Percentiles rank a stretch among this genome's conserved stretches.
Evolutionary conservation across 2,329 filamentous ascomycete genomes (phyloP).

Genomic region (Talaromyces sp.): DNA sequence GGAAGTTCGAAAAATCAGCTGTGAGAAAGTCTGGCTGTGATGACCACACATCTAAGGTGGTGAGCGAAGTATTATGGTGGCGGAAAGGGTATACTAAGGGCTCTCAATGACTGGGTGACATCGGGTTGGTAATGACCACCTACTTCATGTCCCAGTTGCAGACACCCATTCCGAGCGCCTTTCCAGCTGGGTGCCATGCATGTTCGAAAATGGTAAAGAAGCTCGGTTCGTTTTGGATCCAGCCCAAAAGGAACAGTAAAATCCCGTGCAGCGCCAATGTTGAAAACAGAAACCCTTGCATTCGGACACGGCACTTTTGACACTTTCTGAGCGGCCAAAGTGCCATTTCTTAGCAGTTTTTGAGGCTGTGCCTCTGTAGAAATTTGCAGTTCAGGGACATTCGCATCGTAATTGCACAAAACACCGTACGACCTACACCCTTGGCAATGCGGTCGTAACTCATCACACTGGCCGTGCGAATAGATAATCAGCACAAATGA

Average conservation of each 20-base stretch:
- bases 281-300: background rate
- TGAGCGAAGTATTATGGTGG: background rate
- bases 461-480: constrained; percentile 45
- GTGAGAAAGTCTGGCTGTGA: background rate
- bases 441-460: constrained; percentile 46
- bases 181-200: constrained; percentile 3
- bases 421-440: constrained; percentile 48
- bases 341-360: background rate
- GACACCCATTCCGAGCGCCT: background rate
- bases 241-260: background rate
- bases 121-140: background rate
- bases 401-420: constrained; percentile 45
- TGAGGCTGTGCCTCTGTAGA: background rate
- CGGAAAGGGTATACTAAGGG: background rate
- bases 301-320: background rate
- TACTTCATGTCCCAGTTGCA: constrained; percentile 3
- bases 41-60: background rate
- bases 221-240: background rate
- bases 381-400: constrained; percentile 41
- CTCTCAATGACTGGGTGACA: background rate
- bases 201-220: background rate
- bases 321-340: background rate
- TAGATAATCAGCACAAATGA: background rate
- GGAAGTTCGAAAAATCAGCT: constrained; percentile 5
- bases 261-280: background rate